These are phyloP conservation scores for Herpetomonas tarakana DNA, from an alignment of 208 protist species.

Conservation along the genomic window DNA sequence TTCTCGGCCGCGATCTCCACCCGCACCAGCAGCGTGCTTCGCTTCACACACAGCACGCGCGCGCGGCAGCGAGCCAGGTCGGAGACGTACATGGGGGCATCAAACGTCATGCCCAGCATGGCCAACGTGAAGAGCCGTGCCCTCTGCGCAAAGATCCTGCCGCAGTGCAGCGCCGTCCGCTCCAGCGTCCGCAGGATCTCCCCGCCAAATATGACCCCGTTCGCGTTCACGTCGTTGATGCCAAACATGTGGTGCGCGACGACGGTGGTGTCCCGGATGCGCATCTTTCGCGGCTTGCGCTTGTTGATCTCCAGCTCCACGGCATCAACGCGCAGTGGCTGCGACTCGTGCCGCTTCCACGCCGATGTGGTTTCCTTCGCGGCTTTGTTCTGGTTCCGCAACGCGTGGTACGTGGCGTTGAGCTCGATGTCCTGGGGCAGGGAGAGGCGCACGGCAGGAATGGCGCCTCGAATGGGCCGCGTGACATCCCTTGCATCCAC, in stretches of 20 bases:
- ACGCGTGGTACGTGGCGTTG: conserved; percentile 17
- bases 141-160: conserved; percentile 36
- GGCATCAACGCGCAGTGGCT: conserved; percentile 7
- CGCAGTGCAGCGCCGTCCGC: conserved; percentile 49
- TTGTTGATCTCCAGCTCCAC: conserved; percentile 33
- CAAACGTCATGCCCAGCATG: conserved; percentile 60
- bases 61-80: conserved; percentile 28
- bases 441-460: conserved; percentile 27
- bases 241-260: conserved; percentile 22
- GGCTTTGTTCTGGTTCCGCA: conserved; percentile 6
- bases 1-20: conserved; percentile 20
- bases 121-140: conserved; percentile 31
- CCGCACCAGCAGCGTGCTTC: conserved; percentile 29
- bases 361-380: neutral
- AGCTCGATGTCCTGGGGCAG: conserved; percentile 15
- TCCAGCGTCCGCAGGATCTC: conserved; percentile 57
- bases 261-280: conserved; percentile 14
- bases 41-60: conserved; percentile 38
- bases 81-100: conserved; percentile 29
- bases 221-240: conserved; percentile 30
- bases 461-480: conserved; percentile 6
- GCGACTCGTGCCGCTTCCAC: neutral
- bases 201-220: conserved; percentile 61
- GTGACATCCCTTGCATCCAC: conserved; percentile 15
- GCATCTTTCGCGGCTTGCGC: conserved; percentile 19